Evolutionary conservation across 305 asterid species (phyloP).

Genomic region (Solanum hybrid): DNA sequence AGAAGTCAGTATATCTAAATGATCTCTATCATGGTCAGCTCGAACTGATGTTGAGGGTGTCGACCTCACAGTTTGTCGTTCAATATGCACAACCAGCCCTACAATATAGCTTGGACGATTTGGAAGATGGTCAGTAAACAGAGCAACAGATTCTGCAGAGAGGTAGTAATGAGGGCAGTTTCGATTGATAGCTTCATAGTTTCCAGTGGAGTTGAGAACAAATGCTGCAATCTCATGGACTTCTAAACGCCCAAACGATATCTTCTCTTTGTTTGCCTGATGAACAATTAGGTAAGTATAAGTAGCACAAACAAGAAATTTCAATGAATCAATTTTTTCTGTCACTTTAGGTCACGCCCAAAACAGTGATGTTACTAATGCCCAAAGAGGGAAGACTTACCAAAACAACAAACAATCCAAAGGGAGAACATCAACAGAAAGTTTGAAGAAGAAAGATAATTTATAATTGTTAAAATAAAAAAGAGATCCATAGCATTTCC

Average conservation of each 20-base stretch:
- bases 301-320: background rate
- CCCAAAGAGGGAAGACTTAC: background rate
- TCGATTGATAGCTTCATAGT: conserved; percentile 78
- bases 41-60: conserved; percentile 32
- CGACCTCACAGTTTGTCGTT: conserved; percentile 51
- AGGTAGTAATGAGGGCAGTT: conserved; percentile 67
- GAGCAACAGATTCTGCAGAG: conserved; percentile 81
- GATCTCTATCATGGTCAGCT: conserved; percentile 28
- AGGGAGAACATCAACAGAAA: background rate
- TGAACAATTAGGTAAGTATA: background rate
- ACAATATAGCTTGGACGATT: conserved; percentile 59
- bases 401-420: background rate
- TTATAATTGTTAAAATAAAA: background rate
- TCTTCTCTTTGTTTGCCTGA: conserved; percentile 84
- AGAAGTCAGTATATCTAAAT: conserved; percentile 25
- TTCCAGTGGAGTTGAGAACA: conserved; percentile 61
- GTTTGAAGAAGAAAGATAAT: background rate
- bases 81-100: conserved; percentile 93
- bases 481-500: background rate
- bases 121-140: conserved; percentile 67
- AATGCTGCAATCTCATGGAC: conserved; percentile 89
- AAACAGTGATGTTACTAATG: background rate
- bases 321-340: background rate
- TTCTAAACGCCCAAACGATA: conserved; percentile 63
- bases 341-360: background rate